A percentile compares a stretch with the other conserved stretches of the same genome.
phyloP scores from a whole-genome alignment of 2,329 filamentous ascomycete genomes.

The Calonectria pseudoreteaudii region DNA sequence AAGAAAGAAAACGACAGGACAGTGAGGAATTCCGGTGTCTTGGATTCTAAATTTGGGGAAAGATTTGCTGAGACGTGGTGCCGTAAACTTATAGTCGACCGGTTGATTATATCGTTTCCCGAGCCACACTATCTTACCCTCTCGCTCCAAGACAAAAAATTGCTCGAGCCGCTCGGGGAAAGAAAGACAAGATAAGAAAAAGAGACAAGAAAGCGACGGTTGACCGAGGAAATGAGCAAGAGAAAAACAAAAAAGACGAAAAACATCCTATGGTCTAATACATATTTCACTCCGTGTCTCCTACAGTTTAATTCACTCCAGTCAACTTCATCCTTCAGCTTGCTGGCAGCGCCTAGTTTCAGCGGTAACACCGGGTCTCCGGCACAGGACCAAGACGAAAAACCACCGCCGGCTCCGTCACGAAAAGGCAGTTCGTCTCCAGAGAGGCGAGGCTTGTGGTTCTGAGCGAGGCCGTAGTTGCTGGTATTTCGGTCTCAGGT shows the following conservation, averaged over 20 bases:
- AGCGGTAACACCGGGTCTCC: constrained; percentile 3
- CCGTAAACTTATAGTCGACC: not conserved
- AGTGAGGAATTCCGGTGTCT: not conserved
- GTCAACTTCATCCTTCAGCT: not conserved
- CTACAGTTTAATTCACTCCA: not conserved
- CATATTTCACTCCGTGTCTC: not conserved
- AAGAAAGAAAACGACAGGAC: not conserved
- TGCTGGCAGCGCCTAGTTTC: constrained; percentile 7
- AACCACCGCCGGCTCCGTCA: constrained; percentile 20
- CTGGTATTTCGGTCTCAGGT: not conserved
- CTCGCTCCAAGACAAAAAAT: not conserved
- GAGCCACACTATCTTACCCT: not conserved
- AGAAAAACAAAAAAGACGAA: too few relatives aligned
- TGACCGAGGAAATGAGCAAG: not conserved
- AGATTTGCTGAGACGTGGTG: not conserved
- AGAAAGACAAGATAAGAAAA: not conserved
- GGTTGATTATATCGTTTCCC: not conserved
- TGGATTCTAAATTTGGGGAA: not conserved
- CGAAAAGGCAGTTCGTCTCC: not conserved
- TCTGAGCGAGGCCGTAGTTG: not conserved
- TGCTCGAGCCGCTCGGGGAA: not conserved
- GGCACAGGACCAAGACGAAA: not conserved
- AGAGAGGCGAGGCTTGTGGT: not conserved
- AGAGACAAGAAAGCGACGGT: not conserved
- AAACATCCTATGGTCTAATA: not conserved